phyloP scores from a whole-genome alignment of 306 rosid species.

The Begonia masoniana region DNA sequence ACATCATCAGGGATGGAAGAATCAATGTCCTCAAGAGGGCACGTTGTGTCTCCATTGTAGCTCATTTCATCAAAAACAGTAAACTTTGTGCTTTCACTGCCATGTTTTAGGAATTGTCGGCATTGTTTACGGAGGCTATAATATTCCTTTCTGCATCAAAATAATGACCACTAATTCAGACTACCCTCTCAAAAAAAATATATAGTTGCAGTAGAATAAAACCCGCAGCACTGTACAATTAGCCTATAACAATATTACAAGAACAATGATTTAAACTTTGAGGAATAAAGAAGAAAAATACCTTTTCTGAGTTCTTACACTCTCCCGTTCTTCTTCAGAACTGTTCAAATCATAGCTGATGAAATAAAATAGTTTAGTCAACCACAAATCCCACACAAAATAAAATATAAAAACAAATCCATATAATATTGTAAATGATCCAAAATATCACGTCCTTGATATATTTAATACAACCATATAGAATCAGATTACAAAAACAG shows the following conservation, averaged over 20 bases:
- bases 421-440: neutral
- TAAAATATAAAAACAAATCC: neutral
- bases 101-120: constrained; percentile 46
- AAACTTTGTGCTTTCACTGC: constrained; percentile 40
- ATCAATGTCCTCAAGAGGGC: constrained; percentile 14
- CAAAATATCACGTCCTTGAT: neutral
- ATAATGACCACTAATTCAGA: too few relatives aligned
- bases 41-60: constrained; percentile 7
- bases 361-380: constrained; percentile 17
- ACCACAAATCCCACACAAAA: constrained; percentile 5
- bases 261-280: neutral
- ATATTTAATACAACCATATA: too few relatives aligned
- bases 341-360: constrained; percentile 83
- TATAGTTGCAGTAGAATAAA: neutral
- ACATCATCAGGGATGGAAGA: constrained; percentile 6
- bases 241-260: neutral
- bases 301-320: constrained; percentile 58
- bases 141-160: constrained; percentile 63
- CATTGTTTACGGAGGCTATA: constrained; percentile 76
- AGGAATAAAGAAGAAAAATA: constrained; percentile 14
- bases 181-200: constrained; percentile 2
- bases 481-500: too few relatives aligned
- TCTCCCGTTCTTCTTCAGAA: constrained; percentile 70
- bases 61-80: constrained; percentile 34
- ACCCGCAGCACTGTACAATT: neutral